These are phyloP conservation scores for Cyclotella cryptica DNA, from an alignment of 108 stramenopile genomes.

Conservation along the genomic window DNA sequence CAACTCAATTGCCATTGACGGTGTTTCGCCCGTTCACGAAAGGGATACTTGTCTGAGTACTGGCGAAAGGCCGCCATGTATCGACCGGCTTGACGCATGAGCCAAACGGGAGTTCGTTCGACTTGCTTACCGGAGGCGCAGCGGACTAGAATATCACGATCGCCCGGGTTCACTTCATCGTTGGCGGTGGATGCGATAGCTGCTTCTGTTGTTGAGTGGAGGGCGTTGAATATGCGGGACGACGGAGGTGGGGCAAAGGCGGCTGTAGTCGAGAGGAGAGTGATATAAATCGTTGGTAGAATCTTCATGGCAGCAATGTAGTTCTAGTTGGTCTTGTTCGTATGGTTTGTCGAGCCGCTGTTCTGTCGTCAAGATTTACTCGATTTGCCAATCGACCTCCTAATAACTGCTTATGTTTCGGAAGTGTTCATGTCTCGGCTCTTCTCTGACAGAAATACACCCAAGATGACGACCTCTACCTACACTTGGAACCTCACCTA, in stretches of 20 bases:
- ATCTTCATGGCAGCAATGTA: background rate
- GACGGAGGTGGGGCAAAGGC: background rate
- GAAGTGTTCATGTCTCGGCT: no score
- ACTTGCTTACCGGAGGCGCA: constrained; percentile 94
- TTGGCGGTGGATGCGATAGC: constrained; percentile 7
- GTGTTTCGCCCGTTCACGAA: constrained; percentile 95
- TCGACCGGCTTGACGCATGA: constrained; percentile 99
- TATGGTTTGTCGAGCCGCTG: background rate
- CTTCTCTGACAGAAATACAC: no score
- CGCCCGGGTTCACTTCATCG: constrained; percentile 48
- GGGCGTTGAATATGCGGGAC: constrained; percentile 8
- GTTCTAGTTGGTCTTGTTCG: background rate
- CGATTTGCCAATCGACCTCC: no score
- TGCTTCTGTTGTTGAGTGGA: constrained; percentile 41
- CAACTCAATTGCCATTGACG: constrained; percentile 94
- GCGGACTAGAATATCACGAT: constrained; percentile 94
- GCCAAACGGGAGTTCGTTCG: constrained; percentile 98
- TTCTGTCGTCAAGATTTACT: no score
- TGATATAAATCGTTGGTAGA: background rate
- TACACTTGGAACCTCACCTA: no score
- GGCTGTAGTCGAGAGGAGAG: background rate
- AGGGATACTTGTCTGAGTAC: constrained; percentile 92
- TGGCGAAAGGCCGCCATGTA: constrained; percentile 98
- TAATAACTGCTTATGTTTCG: no score
- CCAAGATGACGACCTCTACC: no score